Conservation (phyloP, 108 stramenopile genomes). For the Epithemia pelagica region DNA sequence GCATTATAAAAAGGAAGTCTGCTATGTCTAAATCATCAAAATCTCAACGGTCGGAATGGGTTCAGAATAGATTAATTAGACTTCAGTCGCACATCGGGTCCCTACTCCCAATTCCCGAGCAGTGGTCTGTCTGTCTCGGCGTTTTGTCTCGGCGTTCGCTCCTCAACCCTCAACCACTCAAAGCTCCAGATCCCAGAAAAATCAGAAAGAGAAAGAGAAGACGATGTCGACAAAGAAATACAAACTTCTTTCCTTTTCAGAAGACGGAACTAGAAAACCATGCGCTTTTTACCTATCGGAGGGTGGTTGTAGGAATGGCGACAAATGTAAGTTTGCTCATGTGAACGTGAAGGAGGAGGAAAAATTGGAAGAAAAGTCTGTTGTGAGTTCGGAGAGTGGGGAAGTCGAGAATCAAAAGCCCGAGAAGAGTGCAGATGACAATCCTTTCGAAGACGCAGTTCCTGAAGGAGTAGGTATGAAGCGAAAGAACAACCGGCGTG, state of each 20-base stretch:
- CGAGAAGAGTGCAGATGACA: neutral
- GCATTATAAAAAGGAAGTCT: too few relatives aligned
- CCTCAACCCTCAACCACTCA: too few relatives aligned
- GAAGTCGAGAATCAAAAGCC: constrained; percentile 34
- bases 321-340: constrained; percentile 75
- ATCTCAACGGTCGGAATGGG: too few relatives aligned
- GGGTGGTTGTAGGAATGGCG: constrained; percentile 77
- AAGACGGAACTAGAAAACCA: constrained; percentile 16
- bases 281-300: constrained; percentile 72
- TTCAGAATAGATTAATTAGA: too few relatives aligned
- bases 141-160: too few relatives aligned
- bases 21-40: too few relatives aligned
- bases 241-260: constrained; percentile 49
- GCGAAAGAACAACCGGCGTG: neutral
- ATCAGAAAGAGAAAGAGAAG: neutral
- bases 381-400: constrained; percentile 67
- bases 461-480: neutral
- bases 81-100: too few relatives aligned
- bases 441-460: neutral
- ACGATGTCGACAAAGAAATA: constrained; percentile 42
- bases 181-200: too few relatives aligned
- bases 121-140: too few relatives aligned
- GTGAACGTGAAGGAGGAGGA: too few relatives aligned
- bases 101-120: too few relatives aligned
- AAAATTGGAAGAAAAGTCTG: constrained; percentile 39